Conservation (phyloP, 495 filamentous ascomycete species). For the Staphylotrichum tortipilum region DNA sequence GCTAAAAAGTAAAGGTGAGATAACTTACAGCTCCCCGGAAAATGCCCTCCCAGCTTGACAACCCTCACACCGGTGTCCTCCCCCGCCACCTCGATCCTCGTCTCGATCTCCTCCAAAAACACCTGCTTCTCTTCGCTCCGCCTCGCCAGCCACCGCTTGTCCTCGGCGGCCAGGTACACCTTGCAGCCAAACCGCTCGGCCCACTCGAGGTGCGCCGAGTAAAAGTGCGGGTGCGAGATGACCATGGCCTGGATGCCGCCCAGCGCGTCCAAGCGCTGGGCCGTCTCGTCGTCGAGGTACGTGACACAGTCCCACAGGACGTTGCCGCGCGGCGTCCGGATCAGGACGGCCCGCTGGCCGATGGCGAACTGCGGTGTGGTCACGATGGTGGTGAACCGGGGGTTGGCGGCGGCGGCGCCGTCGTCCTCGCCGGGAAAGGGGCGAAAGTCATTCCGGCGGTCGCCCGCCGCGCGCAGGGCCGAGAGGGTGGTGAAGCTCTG, state of each 20-base stretch:
- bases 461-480: slow-evolving; percentile 16
- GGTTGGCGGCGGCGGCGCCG: background rate
- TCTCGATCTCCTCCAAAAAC: slow-evolving; percentile 29
- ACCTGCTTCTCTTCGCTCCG: slow-evolving; percentile 28
- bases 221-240: slow-evolving; percentile 75
- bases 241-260: slow-evolving; percentile 65
- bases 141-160: slow-evolving; percentile 48
- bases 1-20: background rate
- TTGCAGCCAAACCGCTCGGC: slow-evolving; percentile 52
- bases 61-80: slow-evolving; percentile 48
- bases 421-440: slow-evolving; percentile 5
- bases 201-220: slow-evolving; percentile 62
- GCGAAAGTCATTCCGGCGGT: slow-evolving; percentile 37
- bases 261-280: slow-evolving; percentile 31
- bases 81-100: slow-evolving; percentile 21
- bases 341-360: slow-evolving; percentile 61
- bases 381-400: slow-evolving; percentile 43
- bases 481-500: slow-evolving; percentile 52
- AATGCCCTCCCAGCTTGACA: slow-evolving; percentile 66
- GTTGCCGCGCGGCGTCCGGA: slow-evolving; percentile 52
- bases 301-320: slow-evolving; percentile 69
- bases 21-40: slow-evolving; percentile 48
- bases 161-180: slow-evolving; percentile 54
- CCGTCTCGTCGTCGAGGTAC: slow-evolving; percentile 52
- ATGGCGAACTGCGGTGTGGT: slow-evolving; percentile 61